Conservation (phyloP, 2,329 filamentous ascomycete genomes). For the Alternaria triticimaculans region DNA sequence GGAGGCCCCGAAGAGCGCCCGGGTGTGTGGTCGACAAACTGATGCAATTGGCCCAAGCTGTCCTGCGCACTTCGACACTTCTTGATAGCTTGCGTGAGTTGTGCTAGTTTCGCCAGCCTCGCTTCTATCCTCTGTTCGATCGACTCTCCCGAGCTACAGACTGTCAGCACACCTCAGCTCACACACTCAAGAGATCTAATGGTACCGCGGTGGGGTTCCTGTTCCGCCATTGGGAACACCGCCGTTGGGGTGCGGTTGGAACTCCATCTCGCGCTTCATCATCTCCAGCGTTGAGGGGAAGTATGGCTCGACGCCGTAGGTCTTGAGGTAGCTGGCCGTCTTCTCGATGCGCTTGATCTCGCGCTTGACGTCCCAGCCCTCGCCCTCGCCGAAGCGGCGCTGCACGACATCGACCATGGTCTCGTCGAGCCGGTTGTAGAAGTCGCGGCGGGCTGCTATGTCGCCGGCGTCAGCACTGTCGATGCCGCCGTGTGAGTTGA, state of each 20-base stretch:
- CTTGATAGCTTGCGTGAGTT: background rate
- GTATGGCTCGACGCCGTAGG: constrained; percentile 61
- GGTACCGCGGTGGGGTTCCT: constrained; percentile 46
- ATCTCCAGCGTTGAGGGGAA: constrained; percentile 60
- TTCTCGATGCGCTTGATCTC: constrained; percentile 64
- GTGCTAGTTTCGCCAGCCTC: background rate
- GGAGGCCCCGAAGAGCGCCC: background rate
- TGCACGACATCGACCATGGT: constrained; percentile 62
- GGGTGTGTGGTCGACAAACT: background rate
- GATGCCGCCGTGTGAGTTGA: constrained; percentile 61
- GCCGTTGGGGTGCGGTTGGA: constrained; percentile 28
- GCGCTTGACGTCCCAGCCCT: constrained; percentile 59
- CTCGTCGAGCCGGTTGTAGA: constrained; percentile 57
- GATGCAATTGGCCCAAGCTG: background rate
- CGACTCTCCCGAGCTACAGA: background rate
- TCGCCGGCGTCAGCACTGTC: constrained; percentile 58
- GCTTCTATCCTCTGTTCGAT: background rate
- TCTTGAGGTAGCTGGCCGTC: constrained; percentile 59
- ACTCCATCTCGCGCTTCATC: constrained; percentile 54
- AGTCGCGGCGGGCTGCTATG: constrained; percentile 56
- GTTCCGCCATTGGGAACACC: constrained; percentile 37
- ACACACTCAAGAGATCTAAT: constrained; percentile 29
- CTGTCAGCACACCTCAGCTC: constrained; percentile 20
- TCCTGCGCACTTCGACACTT: background rate
- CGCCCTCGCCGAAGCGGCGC: constrained; percentile 58